Percentiles rank a stretch among this genome's conserved stretches.
Conservation (phyloP, 2,329 filamentous ascomycete genomes). For the Lasiodiplodia gonubiensis region DNA sequence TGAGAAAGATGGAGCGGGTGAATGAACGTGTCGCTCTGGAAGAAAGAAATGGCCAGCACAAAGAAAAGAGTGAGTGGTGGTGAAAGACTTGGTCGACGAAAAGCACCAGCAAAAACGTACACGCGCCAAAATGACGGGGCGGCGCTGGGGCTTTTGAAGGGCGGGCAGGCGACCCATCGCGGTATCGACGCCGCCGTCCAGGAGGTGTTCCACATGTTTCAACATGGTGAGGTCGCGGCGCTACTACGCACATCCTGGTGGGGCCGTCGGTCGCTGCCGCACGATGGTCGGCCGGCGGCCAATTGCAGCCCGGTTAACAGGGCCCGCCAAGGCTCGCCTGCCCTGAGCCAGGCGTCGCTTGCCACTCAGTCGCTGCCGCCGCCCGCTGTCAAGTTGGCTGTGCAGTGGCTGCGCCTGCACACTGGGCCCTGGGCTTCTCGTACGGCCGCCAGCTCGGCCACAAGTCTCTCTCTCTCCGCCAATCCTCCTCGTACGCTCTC, state of each 20-base stretch:
- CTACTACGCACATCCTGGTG: conserved; percentile 17
- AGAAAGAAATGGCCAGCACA: conserved; percentile 25
- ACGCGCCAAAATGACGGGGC: background rate
- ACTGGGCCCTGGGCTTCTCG: background rate
- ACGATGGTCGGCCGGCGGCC: conserved; percentile 2
- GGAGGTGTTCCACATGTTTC: conserved; percentile 25
- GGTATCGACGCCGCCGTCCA: conserved; percentile 10
- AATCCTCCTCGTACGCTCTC: background rate
- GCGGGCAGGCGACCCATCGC: background rate
- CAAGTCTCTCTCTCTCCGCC: background rate
- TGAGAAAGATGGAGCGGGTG: background rate
- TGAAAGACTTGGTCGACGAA: conserved; percentile 18
- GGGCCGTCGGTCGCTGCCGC: conserved; percentile 12
- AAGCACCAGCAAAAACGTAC: conserved; percentile 11
- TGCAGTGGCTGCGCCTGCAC: conserved; percentile 19
- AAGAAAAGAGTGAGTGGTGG: conserved; percentile 13
- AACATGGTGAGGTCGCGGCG: conserved; percentile 22
- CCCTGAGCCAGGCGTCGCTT: conserved; percentile 14
- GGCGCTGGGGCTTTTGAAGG: conserved; percentile 22
- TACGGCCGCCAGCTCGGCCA: background rate
- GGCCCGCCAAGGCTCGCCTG: conserved; percentile 2
- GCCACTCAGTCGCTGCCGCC: conserved; percentile 17
- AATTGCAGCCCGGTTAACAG: background rate
- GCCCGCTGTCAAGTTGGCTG: conserved; percentile 11
- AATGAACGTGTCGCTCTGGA: conserved; percentile 10